Evolutionary conservation across 2,329 filamentous ascomycete genomes (phyloP), one percentile per base, ranked within the genome.

Genomic region (Fusarium newnesense): DNA sequence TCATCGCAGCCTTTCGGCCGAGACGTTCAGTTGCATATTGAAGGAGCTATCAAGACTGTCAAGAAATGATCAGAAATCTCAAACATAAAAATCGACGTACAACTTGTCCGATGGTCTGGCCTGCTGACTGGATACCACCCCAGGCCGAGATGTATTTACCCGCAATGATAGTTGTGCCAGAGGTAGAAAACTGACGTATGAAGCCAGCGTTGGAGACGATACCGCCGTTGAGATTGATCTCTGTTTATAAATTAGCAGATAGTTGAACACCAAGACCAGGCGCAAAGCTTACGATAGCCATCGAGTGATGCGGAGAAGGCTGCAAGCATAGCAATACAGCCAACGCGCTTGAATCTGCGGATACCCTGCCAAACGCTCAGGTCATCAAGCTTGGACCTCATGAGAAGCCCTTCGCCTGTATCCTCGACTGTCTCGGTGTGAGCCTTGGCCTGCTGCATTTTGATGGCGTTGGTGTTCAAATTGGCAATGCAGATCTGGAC

Each of bases 21-120:
- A 53, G 24, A 39, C 50, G 50, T 0, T 53, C 50, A 18, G 50
- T 53, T 3, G 1, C 34, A 26, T 53, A 53, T 53, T 53, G 50
- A n/a, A 53, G 50, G 12, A 53, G 50, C 50, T 53, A 15, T 0
- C 18, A 15, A 53, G 1, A 39, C 0, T 2, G 5, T 28, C 24
- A 53, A 39, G 4, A 6, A 5, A 19, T 0, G 0, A 53, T 37
- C 11, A 2, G 4, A 37, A 11, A 28, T 21, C 11, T 2, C 0
- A 4, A 37, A 32, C 9, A 34, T 28, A 11, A 26, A 5, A 1
- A 15, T 53, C 9, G 6, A 53, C 50, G n/a, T 37, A 53, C 50
- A 7, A 53, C 24, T 39, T 53, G 50, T 0, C 50, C 50, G 6
- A 53, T 53, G 24, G 50, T 53, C 34, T 53, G 50, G 24, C 50